Percentiles rank a stretch among this genome's conserved stretches.
Conservation (phyloP, 176 grass and related monocot genomes). For the Alopecurus myosuroides region DNA sequence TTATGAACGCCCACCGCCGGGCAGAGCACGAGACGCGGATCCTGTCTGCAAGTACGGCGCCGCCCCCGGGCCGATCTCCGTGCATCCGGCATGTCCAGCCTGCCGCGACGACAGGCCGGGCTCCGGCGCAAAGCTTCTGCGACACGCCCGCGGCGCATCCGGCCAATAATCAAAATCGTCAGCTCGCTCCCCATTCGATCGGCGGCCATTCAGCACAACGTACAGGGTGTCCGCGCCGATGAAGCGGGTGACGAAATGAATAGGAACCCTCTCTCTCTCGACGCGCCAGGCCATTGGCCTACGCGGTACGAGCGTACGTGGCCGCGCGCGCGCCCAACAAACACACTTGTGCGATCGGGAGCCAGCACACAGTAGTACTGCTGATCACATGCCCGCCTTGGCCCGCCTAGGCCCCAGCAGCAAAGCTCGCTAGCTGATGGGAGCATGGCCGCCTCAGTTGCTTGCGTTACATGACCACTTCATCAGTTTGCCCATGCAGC, state of each 20-base stretch:
- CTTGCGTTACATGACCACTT: neutral
- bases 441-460: neutral
- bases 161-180: neutral
- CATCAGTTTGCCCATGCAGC: neutral
- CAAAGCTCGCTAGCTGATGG: neutral
- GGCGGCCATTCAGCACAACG: neutral
- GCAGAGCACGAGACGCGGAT: conserved; percentile 15
- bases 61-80: neutral
- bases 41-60: neutral
- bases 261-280: too few relatives aligned
- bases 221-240: neutral
- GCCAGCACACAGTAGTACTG: neutral
- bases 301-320: neutral
- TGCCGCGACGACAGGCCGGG: neutral
- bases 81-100: neutral
- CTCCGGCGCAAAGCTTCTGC: neutral
- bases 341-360: neutral
- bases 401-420: neutral
- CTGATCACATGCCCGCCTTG: neutral
- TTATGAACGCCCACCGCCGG: too few relatives aligned
- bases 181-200: neutral
- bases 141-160: neutral
- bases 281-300: too few relatives aligned
- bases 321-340: neutral
- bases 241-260: neutral